Base-by-base conservation (phyloP, 2,329 filamentous ascomycete genomes). In the Fusarium nodosum region DNA sequence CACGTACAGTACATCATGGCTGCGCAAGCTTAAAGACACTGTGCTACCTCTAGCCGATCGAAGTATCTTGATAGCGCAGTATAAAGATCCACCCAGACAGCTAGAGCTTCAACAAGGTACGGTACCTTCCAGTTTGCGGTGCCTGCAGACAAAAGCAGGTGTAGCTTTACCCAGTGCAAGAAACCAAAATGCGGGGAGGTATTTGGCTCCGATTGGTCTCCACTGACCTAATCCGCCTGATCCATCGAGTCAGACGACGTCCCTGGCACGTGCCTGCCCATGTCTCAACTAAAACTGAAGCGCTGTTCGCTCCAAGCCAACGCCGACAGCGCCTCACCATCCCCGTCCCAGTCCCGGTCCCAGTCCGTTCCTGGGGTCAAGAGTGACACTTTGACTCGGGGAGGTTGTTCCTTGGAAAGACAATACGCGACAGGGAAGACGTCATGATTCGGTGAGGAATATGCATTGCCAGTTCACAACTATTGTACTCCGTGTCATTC, bases 241-340 rank as follows among this genome's bases (percentile, higher is more conserved):
- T 75, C 73, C 70, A 72, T 73, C 65, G 57, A 75, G 73, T 75
- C 73, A 75, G 73, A 75, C 73, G 73, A 75, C 73, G 68, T 71
- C 71, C 72, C 73, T 71, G 65, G 73, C 73, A 75, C 73, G 73
- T 75, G 73, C 73, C 71, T 12, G 52, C 42, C 56, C 55, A 53
- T 72, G 69, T 72, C 67, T 72, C 69, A 70, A 63, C 57, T 60
- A 42, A 36, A 59, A 31, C 56, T 62, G 47, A 68, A 57, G 61
- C 56, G 39, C 66, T 52, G 42, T 33, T 55, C 58, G 48, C 53
- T 55, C 66, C 61, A 68, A 60, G 50, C 62, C 66, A 59, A 70
- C 46, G 39, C 54, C 54, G 41, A 42, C 66, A 68, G 56, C 61
- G 67, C 67, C 63, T 69, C 66, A 68, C 48, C 44, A 57, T 64